Conservation (phyloP, 768 basidiomycete species). For the Leucocoprinus leucothites region DNA sequence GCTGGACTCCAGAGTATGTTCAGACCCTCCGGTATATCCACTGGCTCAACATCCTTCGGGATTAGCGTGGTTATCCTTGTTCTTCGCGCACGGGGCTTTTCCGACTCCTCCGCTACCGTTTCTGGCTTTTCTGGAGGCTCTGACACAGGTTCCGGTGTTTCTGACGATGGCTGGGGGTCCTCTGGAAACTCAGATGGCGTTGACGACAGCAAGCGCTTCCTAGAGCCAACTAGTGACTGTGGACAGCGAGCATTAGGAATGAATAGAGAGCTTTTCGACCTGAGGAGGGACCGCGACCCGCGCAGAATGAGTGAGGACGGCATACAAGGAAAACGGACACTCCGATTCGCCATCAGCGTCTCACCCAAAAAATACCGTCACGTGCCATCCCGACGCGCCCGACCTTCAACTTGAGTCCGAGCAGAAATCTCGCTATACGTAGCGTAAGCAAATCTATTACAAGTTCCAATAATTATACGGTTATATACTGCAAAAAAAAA, state of each 20-base stretch:
- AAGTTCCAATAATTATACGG: conserved; percentile 6
- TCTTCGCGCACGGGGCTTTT: conserved; percentile 42
- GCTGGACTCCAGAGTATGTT: conserved; percentile 67
- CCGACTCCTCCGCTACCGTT: conserved; percentile 34
- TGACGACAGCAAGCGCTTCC: conserved; percentile 5
- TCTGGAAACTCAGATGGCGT: conserved; percentile 12
- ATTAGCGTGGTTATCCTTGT: conserved; percentile 25
- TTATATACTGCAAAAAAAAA: conserved; percentile 9
- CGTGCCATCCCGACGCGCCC: conserved; percentile 7
- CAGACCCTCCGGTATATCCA: conserved; percentile 52
- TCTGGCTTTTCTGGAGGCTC: conserved; percentile 18
- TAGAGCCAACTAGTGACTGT: conserved; percentile 14
- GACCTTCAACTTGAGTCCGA: no score
- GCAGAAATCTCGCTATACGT: no score
- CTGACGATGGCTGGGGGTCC: conserved; percentile 13
- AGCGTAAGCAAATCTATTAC: conserved; percentile 1
- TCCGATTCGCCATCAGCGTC: conserved; percentile 8
- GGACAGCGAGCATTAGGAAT: conserved; percentile 15
- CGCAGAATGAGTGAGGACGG: conserved; percentile 15
- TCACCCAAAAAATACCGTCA: conserved; percentile 14
- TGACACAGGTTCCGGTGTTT: conserved; percentile 11
- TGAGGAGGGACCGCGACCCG: conserved; percentile 10
- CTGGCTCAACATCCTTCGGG: conserved; percentile 36
- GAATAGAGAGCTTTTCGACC: conserved; percentile 11
- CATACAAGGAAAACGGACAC: conserved; percentile 15